Evolutionary conservation across 805 yeast species (phyloP), one percentile per base, ranked within the genome.

Genomic region (Cyberlindnera lachancei): DNA sequence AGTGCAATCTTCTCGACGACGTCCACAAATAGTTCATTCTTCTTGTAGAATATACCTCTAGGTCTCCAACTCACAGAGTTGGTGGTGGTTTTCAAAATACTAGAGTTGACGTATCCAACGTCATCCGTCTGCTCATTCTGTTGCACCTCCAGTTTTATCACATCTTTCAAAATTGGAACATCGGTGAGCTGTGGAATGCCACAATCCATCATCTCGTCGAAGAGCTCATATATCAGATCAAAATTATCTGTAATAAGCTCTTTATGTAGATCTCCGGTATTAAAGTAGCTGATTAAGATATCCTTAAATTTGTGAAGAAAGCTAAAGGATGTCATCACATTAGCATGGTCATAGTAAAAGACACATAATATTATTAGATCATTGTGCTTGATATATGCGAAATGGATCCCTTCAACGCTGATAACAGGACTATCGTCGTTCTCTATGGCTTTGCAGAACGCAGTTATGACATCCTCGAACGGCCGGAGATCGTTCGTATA

Each of bases 11-110:
- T 68, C 52, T 88, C 97, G 18, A 79, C 70, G 20, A 87, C 85
- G 56, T 88, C 95, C 42, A 88, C 68, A 50, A 86, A 88, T 33
- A 92, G 79, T 60, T 88, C 96, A 57, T 88, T 88, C 53, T 85
- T 87, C 45, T 79, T 75, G 58, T 88, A 88, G 42, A 70, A 72
- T 16, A 88, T 84, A 9, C 96, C 96, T 42, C 83, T 92, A 25
- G 90, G 83, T 55, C 97, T 73, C 96, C 96, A 88, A 16, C 90
- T 79, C 4, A 88, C 75, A 10, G 82, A 73, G 48, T 75, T 79
- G 9, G 87, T 80, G 13, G 87, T 72, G 0, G 94, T 78, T 41
- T 87, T 70, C 3, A 87, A 69, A 12, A 90, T 76, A 25, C 85
- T 70, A 21, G 84, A 73, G 48, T 82, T 82, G 38, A 80, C 64